phyloP scores from a whole-genome alignment of 495 filamentous ascomycete genomes.

The Margaritispora aquatica region DNA sequence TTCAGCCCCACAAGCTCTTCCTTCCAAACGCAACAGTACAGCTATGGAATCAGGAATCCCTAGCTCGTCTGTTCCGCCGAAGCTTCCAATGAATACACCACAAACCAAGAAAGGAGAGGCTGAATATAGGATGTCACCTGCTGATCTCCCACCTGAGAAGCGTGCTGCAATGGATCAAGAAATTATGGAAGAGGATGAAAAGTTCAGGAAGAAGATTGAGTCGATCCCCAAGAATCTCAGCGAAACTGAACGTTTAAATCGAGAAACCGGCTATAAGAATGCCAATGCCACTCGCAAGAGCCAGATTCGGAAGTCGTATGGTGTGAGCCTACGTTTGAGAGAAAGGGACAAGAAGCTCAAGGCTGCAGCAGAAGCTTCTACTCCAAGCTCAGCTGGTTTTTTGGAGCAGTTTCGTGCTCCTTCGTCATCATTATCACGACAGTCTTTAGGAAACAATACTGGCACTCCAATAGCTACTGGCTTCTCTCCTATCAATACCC shows the following conservation, averaged over 20 bases:
- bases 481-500: conserved; percentile 7
- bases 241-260: neutral
- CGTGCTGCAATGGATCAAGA: conserved; percentile 12
- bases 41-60: neutral
- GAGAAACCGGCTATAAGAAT: conserved; percentile 12
- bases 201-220: neutral
- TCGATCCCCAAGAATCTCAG: neutral
- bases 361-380: neutral
- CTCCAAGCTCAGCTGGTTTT: neutral
- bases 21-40: too few relatives aligned
- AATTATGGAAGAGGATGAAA: conserved; percentile 5
- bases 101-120: neutral
- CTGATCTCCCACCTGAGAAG: conserved; percentile 13
- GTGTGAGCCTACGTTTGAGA: conserved; percentile 19
- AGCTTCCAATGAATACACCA: neutral
- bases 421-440: too few relatives aligned
- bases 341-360: conserved; percentile 16
- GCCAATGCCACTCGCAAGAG: conserved; percentile 17
- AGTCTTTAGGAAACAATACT: neutral
- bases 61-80: neutral
- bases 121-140: conserved; percentile 11
- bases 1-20: neutral
- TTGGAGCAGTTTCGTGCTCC: neutral
- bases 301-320: conserved; percentile 18
- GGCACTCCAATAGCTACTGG: neutral